These are phyloP conservation scores for Sugiyamaella marilandica DNA, from an alignment of 805 yeast species.

Conservation along the genomic window DNA sequence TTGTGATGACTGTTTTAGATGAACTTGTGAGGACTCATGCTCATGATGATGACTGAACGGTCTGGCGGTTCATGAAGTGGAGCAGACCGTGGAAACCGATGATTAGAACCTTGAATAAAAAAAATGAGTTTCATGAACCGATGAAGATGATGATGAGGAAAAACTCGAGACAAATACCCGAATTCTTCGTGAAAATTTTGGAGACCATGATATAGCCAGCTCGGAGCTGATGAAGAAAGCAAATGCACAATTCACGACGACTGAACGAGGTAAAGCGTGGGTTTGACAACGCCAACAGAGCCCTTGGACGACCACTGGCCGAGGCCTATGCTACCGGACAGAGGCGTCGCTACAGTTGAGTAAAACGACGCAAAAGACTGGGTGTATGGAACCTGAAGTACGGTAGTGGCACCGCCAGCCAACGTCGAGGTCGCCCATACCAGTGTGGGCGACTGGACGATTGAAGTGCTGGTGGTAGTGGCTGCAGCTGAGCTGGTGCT, in stretches of 20 bases:
- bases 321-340: slow-evolving; percentile 69
- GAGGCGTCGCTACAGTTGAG: slow-evolving; percentile 41
- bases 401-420: slow-evolving; percentile 27
- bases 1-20: not conserved
- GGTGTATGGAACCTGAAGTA: slow-evolving; percentile 39
- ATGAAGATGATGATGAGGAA: not conserved
- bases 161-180: not conserved
- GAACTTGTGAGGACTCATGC: not conserved
- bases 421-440: slow-evolving; percentile 27
- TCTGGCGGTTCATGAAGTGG: not conserved
- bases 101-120: not conserved
- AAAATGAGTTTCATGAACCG: not conserved
- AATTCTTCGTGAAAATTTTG: not conserved
- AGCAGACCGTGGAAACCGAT: not conserved
- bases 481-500: slow-evolving; percentile 12
- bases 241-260: not conserved
- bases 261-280: slow-evolving; percentile 10
- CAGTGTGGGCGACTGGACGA: slow-evolving; percentile 14
- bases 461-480: slow-evolving; percentile 11
- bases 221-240: not conserved
- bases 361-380: slow-evolving; percentile 40
- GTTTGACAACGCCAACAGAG: slow-evolving; percentile 47
- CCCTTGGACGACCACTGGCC: slow-evolving; percentile 58
- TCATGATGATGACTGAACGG: no score
- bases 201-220: not conserved